Evolutionary conservation across 805 yeast species (phyloP).

Genomic region (Blastobotrys attinorum): DNA sequence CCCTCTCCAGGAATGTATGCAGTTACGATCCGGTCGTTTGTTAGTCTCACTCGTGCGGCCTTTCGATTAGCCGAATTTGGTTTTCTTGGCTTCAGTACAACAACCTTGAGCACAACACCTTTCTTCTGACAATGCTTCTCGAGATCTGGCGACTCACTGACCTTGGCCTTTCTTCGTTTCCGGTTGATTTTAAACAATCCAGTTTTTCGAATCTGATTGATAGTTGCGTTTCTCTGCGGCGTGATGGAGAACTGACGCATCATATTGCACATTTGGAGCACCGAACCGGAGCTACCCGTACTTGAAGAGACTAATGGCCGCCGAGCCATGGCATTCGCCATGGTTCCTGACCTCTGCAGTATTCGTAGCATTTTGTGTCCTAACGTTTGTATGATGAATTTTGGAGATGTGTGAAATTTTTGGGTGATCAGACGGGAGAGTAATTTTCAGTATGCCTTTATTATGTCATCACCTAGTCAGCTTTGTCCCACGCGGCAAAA

Average conservation of each 20-base stretch:
- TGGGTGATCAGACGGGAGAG: too few relatives aligned
- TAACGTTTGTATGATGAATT: too few relatives aligned
- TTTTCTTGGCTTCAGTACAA: slow-evolving; percentile 94
- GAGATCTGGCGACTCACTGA: slow-evolving; percentile 66
- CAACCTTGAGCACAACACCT: slow-evolving; percentile 89
- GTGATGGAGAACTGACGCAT: slow-evolving; percentile 2
- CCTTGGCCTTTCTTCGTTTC: slow-evolving; percentile 22
- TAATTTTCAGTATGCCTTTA: too few relatives aligned
- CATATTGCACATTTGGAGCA: not conserved
- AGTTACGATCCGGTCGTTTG: slow-evolving; percentile 81
- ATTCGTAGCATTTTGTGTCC: too few relatives aligned
- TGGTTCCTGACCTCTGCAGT: too few relatives aligned
- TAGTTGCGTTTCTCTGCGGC: slow-evolving; percentile 15
- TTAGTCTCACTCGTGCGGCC: slow-evolving; percentile 87
- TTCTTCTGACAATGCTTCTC: slow-evolving; percentile 77
- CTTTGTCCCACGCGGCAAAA: too few relatives aligned
- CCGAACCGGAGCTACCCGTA: too few relatives aligned
- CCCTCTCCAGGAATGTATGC: slow-evolving; percentile 99
- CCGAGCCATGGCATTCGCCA: too few relatives aligned
- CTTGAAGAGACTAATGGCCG: too few relatives aligned
- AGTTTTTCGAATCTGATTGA: slow-evolving; percentile 28
- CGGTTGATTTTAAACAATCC: slow-evolving; percentile 27
- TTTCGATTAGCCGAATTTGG: slow-evolving; percentile 98
- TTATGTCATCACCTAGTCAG: too few relatives aligned
- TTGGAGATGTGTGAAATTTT: too few relatives aligned